phyloP scores from a whole-genome alignment of 345 rosid species.

The Pelargonium nanum region DNA sequence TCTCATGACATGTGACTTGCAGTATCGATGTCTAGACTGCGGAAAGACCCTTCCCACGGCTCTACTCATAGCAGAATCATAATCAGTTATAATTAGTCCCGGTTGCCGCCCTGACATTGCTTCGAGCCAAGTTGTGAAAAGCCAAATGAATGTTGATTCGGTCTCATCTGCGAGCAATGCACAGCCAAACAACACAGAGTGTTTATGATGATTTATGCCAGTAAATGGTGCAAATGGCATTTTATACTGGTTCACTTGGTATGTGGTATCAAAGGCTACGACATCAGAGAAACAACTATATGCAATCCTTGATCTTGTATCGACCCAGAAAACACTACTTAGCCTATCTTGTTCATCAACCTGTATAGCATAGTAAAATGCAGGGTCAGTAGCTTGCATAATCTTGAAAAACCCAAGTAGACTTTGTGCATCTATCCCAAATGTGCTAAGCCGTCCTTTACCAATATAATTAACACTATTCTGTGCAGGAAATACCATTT shows the following conservation, averaged over 20 bases:
- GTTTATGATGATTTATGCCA: slow-evolving; percentile 28
- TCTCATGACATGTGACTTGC: slow-evolving; percentile 23
- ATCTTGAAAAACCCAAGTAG: slow-evolving; percentile 19
- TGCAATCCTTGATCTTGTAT: slow-evolving; percentile 21
- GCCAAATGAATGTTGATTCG: slow-evolving; percentile 23
- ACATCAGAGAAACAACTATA: slow-evolving; percentile 21
- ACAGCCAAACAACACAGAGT: slow-evolving; percentile 24
- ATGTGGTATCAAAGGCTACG: slow-evolving; percentile 20
- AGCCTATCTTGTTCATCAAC: slow-evolving; percentile 23
- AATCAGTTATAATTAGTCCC: slow-evolving; percentile 18
- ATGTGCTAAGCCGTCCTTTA: slow-evolving; percentile 18
- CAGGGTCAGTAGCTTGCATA: slow-evolving; percentile 20
- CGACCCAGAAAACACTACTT: slow-evolving; percentile 26
- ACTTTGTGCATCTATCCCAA: slow-evolving; percentile 19
- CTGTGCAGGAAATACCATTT: slow-evolving; percentile 12
- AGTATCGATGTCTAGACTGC: slow-evolving; percentile 17
- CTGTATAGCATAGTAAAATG: slow-evolving; percentile 22
- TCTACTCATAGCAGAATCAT: slow-evolving; percentile 19
- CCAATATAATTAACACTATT: slow-evolving; percentile 13
- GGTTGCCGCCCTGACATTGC: slow-evolving; percentile 22
- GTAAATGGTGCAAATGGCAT: slow-evolving; percentile 25
- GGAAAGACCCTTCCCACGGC: slow-evolving; percentile 21
- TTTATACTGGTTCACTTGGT: slow-evolving; percentile 21
- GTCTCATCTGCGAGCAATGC: slow-evolving; percentile 25
- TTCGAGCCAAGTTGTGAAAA: slow-evolving; percentile 28